Percentiles rank a stretch among this genome's conserved stretches.
These are phyloP conservation scores for Lithospermum erythrorhizon DNA, from an alignment of 257 asterid genomes.

Conservation along the genomic window DNA sequence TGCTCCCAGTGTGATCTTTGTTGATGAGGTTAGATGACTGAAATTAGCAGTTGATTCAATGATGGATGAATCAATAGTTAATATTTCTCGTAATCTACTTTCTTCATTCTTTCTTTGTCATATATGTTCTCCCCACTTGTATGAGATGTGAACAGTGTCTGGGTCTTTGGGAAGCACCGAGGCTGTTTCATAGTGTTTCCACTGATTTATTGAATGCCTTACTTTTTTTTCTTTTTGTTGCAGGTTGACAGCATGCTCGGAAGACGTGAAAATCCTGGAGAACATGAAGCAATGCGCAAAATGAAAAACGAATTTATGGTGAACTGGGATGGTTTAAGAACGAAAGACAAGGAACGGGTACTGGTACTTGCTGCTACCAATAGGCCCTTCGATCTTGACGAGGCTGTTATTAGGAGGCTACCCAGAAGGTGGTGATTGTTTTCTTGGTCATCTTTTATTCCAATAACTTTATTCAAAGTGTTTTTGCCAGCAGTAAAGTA, in stretches of 20 bases:
- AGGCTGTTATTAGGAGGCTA: slow-evolving; percentile 96
- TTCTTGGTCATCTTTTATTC: background rate
- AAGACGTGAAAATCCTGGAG: slow-evolving; percentile 93
- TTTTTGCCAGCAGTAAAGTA: background rate
- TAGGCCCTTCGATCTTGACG: slow-evolving; percentile 96
- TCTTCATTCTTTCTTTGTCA: background rate
- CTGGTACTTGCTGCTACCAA: slow-evolving; percentile 91
- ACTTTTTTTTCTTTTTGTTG: background rate
- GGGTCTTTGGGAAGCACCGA: background rate
- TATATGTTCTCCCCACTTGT: background rate
- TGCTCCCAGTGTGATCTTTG: slow-evolving; percentile 75
- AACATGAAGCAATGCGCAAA: slow-evolving; percentile 98
- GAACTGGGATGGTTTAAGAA: slow-evolving; percentile 89
- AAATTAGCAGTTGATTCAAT: background rate
- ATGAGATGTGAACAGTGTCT: background rate
- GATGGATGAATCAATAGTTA: background rate
- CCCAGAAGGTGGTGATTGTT: slow-evolving; percentile 52
- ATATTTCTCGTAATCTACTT: background rate
- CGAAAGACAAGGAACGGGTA: slow-evolving; percentile 91
- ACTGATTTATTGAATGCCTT: background rate
- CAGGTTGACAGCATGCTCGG: slow-evolving; percentile 97
- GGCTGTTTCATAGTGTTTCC: slow-evolving; percentile 4
- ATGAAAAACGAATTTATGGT: slow-evolving; percentile 95
- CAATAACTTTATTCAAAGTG: background rate
- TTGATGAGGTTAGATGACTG: slow-evolving; percentile 57